phyloP scores from a whole-genome alignment of 441 rosid genomes.

The Bocquillonia castaneifolia region DNA sequence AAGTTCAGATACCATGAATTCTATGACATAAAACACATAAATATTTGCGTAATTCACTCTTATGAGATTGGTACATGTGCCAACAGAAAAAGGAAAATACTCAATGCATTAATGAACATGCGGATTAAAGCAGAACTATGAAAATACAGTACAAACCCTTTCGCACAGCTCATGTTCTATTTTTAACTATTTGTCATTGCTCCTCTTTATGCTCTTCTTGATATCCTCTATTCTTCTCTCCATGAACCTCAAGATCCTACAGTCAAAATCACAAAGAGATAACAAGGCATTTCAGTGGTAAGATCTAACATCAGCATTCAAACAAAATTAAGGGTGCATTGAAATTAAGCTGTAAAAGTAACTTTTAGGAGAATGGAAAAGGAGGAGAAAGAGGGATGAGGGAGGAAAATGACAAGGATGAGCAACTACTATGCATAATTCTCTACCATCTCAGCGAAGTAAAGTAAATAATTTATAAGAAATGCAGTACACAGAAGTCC shows the following conservation, averaged over 20 bases:
- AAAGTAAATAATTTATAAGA: too few species aligned
- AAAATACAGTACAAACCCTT: slow-evolving; percentile 45
- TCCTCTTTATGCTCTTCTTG: slow-evolving; percentile 98
- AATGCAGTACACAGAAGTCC: neutral
- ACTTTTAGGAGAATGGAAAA: neutral
- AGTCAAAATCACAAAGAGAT: slow-evolving; percentile 17
- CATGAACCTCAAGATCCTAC: slow-evolving; percentile 87
- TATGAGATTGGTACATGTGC: neutral
- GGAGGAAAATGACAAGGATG: neutral
- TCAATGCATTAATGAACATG: neutral
- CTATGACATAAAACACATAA: too few species aligned
- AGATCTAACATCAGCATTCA: neutral
- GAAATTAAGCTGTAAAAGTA: neutral
- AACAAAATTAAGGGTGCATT: neutral
- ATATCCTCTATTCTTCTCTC: slow-evolving; percentile 80
- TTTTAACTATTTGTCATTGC: slow-evolving; percentile 94
- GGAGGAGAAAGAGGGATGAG: neutral
- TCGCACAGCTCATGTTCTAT: slow-evolving; percentile 70
- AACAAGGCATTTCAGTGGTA: slow-evolving; percentile 6
- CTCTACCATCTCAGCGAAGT: neutral
- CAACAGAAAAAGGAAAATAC: neutral
- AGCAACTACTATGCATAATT: neutral
- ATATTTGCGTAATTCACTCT: neutral
- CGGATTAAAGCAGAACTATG: slow-evolving; percentile 5
- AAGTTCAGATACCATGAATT: too few species aligned